These are phyloP conservation scores for Fusarium sp. DNA, from an alignment of 2,329 filamentous ascomycete species.

Conservation along the genomic window DNA sequence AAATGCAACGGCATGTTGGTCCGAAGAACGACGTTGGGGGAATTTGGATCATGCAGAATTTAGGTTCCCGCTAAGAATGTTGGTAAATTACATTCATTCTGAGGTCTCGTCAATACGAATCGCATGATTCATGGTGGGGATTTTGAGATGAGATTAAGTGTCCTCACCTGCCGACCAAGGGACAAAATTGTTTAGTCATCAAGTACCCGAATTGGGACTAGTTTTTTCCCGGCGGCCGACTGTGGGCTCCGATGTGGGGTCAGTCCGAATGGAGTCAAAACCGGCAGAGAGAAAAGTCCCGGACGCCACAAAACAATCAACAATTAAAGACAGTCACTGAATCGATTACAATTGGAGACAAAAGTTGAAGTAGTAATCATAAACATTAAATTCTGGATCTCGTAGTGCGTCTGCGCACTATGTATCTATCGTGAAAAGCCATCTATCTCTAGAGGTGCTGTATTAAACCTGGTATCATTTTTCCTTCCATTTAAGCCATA, in stretches of 20 bases:
- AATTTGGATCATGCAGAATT: background rate
- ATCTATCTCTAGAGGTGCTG: background rate
- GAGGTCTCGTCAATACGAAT: background rate
- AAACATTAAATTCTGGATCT: constrained; percentile 30
- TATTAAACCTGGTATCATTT: background rate
- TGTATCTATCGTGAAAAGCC: constrained; percentile 15
- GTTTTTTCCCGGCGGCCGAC: background rate
- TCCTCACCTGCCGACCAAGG: background rate
- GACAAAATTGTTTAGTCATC: background rate
- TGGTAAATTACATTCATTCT: background rate
- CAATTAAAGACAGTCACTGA: background rate
- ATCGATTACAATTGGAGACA: background rate
- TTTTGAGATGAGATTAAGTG: background rate
- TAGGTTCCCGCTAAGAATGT: background rate
- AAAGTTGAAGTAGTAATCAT: constrained; percentile 1
- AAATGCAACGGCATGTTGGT: background rate
- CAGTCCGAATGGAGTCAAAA: background rate
- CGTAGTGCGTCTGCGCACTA: background rate
- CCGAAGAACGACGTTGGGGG: background rate
- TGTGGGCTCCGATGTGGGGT: background rate
- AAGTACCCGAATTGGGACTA: fast-evolving
- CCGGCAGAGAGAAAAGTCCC: background rate
- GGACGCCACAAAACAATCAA: background rate
- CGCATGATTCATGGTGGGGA: background rate
- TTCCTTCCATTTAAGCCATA: constrained; percentile 9